Percentiles rank a stretch among this genome's conserved stretches.
phyloP scores from a whole-genome alignment of 139 green algal species.

The Chlorokybus atmophyticus region DNA sequence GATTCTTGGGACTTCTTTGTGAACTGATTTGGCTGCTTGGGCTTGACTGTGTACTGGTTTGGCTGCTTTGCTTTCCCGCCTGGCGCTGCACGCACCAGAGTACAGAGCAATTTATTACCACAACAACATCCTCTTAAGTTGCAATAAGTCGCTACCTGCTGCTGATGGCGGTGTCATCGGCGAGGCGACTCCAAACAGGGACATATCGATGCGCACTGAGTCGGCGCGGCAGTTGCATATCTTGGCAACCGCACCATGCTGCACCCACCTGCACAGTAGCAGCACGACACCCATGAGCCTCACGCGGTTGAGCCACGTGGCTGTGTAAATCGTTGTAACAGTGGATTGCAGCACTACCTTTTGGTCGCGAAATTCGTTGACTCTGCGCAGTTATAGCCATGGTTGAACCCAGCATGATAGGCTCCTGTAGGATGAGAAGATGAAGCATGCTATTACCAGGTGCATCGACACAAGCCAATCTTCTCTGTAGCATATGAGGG shows the following conservation, averaged over 20 bases:
- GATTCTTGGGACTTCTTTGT: background rate
- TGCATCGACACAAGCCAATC: too few relatives aligned
- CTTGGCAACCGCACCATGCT: slow-evolving; percentile 29
- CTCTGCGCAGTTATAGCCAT: slow-evolving; percentile 67
- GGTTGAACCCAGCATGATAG: slow-evolving; percentile 59
- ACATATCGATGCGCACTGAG: slow-evolving; percentile 63
- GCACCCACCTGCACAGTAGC: slow-evolving; percentile 32
- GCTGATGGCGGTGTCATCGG: background rate
- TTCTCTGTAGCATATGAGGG: too few relatives aligned
- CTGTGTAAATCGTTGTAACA: too few relatives aligned
- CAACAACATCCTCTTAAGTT: background rate
- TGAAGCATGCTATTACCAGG: too few relatives aligned
- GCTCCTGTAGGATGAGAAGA: too few relatives aligned
- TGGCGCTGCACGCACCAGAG: too few relatives aligned
- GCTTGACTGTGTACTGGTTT: too few relatives aligned
- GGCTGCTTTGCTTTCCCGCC: too few relatives aligned
- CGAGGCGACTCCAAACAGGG: slow-evolving; percentile 37
- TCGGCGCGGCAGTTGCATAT: slow-evolving; percentile 46
- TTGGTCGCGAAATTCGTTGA: slow-evolving; percentile 63
- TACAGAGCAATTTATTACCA: background rate
- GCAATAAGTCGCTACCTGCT: background rate
- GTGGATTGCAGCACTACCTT: slow-evolving; percentile 2
- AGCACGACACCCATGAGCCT: background rate
- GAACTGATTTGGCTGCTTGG: too few relatives aligned
- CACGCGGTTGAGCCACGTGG: too few relatives aligned